These are phyloP conservation scores for Yamadazyma sp. DNA, from an alignment of 1,139 yeast species.

Conservation along the genomic window DNA sequence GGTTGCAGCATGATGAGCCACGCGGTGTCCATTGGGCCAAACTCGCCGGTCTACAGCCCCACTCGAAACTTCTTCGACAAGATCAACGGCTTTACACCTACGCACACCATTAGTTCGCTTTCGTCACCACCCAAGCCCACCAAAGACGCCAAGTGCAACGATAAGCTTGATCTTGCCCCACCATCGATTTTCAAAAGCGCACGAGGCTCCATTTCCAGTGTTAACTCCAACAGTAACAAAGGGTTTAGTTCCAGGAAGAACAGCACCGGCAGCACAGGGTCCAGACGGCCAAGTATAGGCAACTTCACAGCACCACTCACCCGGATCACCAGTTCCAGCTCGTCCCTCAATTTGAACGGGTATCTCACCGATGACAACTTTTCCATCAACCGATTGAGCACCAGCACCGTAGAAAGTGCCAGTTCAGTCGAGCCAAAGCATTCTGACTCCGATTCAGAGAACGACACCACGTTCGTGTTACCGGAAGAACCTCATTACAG, in stretches of 20 bases:
- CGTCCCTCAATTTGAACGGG: constrained; percentile 45
- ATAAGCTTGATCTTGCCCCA: constrained; percentile 32
- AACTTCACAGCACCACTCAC: constrained; percentile 27
- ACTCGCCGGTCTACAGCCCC: constrained; percentile 16
- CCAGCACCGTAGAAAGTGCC: neutral
- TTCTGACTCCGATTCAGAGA: constrained; percentile 8
- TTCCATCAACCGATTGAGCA: constrained; percentile 15
- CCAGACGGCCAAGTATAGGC: constrained; percentile 2
- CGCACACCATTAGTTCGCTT: constrained; percentile 32
- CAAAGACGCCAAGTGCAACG: constrained; percentile 12
- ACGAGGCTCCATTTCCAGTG: constrained; percentile 2
- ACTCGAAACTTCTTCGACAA: constrained; percentile 18
- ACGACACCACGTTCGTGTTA: constrained; percentile 18
- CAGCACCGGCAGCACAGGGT: constrained; percentile 6
- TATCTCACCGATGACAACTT: constrained; percentile 35
- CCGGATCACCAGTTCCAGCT: constrained; percentile 42
- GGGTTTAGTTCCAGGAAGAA: constrained; percentile 6
- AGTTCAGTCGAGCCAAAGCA: neutral
- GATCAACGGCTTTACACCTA: constrained; percentile 12
- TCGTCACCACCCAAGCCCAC: constrained; percentile 25
- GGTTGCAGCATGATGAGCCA: constrained; percentile 8
- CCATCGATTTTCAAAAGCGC: constrained; percentile 32
- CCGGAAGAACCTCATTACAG: constrained; percentile 4
- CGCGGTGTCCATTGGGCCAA: constrained; percentile 16
- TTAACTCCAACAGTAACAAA: neutral